Conservation (phyloP, 2,329 filamentous ascomycete genomes). For the Talaromyces sp. region DNA sequence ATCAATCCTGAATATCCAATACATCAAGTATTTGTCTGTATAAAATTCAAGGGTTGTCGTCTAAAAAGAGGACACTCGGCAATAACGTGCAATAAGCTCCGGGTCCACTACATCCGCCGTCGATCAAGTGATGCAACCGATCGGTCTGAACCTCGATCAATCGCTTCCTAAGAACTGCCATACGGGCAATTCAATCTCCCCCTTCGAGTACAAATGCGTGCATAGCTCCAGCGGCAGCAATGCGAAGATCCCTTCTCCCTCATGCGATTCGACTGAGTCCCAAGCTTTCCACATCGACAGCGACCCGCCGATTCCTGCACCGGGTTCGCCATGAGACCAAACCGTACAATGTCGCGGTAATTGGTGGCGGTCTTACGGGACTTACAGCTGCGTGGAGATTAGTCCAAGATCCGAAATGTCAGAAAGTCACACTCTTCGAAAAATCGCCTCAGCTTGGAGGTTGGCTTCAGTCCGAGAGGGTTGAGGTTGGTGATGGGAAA, state of each 20-base stretch:
- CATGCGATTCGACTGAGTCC: conserved; percentile 22
- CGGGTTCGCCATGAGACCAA: conserved; percentile 20
- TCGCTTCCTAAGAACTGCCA: neutral
- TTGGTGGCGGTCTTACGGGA: conserved; percentile 82
- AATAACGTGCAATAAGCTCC: neutral
- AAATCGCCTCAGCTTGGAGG: conserved; percentile 68
- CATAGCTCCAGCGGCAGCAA: conserved; percentile 15
- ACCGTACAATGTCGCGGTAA: conserved; percentile 57
- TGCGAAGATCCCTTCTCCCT: conserved; percentile 23
- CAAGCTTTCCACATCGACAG: neutral
- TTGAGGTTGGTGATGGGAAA: conserved; percentile 57
- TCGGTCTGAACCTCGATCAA: neutral
- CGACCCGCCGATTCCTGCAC: conserved; percentile 22
- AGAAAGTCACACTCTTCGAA: conserved; percentile 80
- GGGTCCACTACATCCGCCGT: neutral
- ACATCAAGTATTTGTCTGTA: neutral
- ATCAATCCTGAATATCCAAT: neutral
- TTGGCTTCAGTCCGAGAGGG: conserved; percentile 70
- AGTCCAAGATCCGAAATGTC: conserved; percentile 61
- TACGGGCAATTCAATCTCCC: neutral
- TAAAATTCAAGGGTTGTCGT: neutral
- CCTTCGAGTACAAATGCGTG: neutral
- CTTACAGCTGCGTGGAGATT: conserved; percentile 76
- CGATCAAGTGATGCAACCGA: neutral
- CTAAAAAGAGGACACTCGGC: neutral